phyloP scores from a whole-genome alignment of 1,139 yeast genomes.

The Lizanozyma gosingica region DNA sequence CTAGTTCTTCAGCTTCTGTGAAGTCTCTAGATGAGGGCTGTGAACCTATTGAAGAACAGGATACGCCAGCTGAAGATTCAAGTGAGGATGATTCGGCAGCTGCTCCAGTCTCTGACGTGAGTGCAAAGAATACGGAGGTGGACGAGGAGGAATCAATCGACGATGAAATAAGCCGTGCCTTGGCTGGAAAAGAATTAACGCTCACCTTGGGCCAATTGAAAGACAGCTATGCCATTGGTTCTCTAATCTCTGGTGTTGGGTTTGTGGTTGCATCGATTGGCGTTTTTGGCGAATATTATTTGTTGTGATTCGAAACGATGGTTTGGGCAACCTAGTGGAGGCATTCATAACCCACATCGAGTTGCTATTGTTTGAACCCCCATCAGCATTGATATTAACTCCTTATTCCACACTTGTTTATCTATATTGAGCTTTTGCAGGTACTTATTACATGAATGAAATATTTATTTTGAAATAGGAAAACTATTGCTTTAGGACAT shows the following conservation, averaged over 20 bases:
- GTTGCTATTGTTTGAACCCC: no score
- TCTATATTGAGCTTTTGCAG: no score
- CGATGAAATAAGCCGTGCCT: conserved; percentile 30
- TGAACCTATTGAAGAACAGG: background rate
- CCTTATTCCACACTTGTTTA: no score
- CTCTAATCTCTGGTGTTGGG: conserved; percentile 24
- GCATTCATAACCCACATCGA: no score
- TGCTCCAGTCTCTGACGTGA: conserved; percentile 24
- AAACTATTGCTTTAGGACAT: no score
- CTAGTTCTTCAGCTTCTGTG: conserved; percentile 15
- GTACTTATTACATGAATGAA: no score
- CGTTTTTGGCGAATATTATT: conserved; percentile 31
- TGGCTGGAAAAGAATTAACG: conserved; percentile 28
- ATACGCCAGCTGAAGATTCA: background rate
- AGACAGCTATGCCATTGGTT: conserved; percentile 19
- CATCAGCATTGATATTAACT: no score
- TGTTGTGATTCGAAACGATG: no score
- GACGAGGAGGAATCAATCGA: conserved; percentile 17
- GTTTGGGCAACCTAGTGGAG: no score
- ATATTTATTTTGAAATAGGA: no score
- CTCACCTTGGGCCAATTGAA: conserved; percentile 20
- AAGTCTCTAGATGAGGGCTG: background rate
- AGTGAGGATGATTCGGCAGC: conserved; percentile 16
- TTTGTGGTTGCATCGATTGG: conserved; percentile 30
- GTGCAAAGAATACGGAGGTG: conserved; percentile 6